Evolutionary conservation across 2,329 filamentous ascomycete species (phyloP).

Genomic region (Cladosporium sp.): DNA sequence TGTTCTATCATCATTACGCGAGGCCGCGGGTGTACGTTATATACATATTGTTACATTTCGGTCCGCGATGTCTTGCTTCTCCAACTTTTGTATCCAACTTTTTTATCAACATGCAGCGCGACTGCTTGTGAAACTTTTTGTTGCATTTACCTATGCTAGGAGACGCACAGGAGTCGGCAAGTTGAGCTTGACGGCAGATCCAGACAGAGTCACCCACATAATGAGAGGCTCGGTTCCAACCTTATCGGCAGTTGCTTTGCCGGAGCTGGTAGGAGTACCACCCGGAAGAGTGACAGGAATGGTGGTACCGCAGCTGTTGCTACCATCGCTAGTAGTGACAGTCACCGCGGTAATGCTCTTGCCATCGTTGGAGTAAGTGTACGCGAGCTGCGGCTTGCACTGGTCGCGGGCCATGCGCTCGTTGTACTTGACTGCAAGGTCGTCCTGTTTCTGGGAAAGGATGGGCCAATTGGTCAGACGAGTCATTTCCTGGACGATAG

Average conservation of each 20-base stretch:
- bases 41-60: too few relatives aligned
- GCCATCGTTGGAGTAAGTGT: conserved; percentile 40
- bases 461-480: conserved; percentile 53
- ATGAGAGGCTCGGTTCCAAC: conserved; percentile 44
- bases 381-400: conserved; percentile 49
- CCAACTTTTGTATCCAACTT: too few relatives aligned
- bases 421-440: conserved; percentile 49
- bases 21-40: too few relatives aligned
- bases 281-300: conserved; percentile 54
- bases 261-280: conserved; percentile 36
- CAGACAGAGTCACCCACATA: conserved; percentile 37
- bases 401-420: conserved; percentile 51
- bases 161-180: conserved; percentile 17
- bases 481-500: conserved; percentile 50
- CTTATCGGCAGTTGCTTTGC: conserved; percentile 37
- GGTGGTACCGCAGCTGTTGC: conserved; percentile 48
- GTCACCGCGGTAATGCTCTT: conserved; percentile 49
- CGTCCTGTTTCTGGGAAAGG: conserved; percentile 53
- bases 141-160: too few relatives aligned
- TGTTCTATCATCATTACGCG: too few relatives aligned
- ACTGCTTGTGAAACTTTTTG: too few relatives aligned
- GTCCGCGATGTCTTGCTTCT: too few relatives aligned
- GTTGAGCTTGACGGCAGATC: conserved; percentile 31
- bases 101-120: too few relatives aligned
- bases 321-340: conserved; percentile 38